Base-by-base conservation (phyloP, 2,329 filamentous ascomycete species). In the Paecilomyces sp. region DNA sequence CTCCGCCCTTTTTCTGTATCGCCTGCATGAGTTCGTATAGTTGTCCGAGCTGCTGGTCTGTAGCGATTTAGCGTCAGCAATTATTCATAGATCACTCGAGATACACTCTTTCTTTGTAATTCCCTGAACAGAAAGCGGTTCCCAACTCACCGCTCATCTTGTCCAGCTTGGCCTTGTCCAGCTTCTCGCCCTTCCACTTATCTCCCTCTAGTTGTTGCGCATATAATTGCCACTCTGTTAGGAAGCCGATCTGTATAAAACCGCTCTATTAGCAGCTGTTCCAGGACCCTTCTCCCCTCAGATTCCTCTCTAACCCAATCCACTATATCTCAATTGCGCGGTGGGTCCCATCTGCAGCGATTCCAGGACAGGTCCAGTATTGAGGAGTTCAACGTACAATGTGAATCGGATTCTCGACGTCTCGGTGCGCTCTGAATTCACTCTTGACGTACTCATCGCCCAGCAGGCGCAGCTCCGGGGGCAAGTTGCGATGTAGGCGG, bases 171-270 rank as follows among this genome's bases (percentile, higher is more conserved):
- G 79, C 80, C 66, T 85, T 85, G 64, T 97, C 93, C 73, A 97
- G 82, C 73, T 88, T 93, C 64, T 91, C 90, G 1, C 88, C 93
- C 61, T 84, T 82, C 94, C 94, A 97, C 0, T 82, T 75, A 57
- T 96, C 88, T 0, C 92, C 93, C 71, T 97, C 93, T 15, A 99
- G 79, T 72, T 91, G 88, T 73, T 99, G 93, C 1, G 92, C 92
- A 71, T 97, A 99, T 57, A 91, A 79, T 75, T 99, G 94, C 93
- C 93, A 99, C 75, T 97, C 92, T 0, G 90, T 93, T 66, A 99
- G 81, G 74, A 99, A 99, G 1, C 93, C 94, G 68, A 97, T 91
- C 91, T 96, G 65, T 13, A 47, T 57, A 30, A 57, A 30, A 24
- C 18, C 57, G 54, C 22, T 22, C 55, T 8, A 18, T 30, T 4